These are phyloP conservation scores for Chaetomium cochliodes DNA, from an alignment of 495 filamentous ascomycete genomes.

Conservation along the genomic window DNA sequence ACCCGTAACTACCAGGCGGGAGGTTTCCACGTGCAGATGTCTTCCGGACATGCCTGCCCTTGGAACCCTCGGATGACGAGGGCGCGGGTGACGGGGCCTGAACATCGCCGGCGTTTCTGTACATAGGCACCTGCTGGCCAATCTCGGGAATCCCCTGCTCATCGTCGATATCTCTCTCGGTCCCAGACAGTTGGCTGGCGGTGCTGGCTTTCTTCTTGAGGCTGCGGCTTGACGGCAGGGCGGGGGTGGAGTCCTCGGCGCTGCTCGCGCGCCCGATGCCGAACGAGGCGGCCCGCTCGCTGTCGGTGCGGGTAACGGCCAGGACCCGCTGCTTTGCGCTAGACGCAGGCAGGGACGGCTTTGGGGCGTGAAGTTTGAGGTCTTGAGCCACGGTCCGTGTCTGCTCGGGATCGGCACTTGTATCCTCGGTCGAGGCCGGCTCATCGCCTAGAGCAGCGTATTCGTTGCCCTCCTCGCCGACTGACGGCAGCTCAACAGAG, in stretches of 20 bases:
- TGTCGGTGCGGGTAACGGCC: conserved; percentile 85
- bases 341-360: conserved; percentile 72
- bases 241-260: conserved; percentile 42
- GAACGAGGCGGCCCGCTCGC: conserved; percentile 73
- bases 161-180: conserved; percentile 54
- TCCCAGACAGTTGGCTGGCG: conserved; percentile 53
- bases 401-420: conserved; percentile 55
- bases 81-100: conserved; percentile 88
- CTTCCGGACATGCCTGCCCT: conserved; percentile 59
- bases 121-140: conserved; percentile 88
- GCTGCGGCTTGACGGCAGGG: conserved; percentile 37
- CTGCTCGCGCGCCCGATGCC: conserved; percentile 69
- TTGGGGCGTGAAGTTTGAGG: conserved; percentile 86
- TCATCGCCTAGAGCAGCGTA: conserved; percentile 65
- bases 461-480: conserved; percentile 87
- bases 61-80: conserved; percentile 53
- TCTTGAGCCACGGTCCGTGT: conserved; percentile 77
- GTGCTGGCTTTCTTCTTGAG: conserved; percentile 64
- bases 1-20: conserved; percentile 77
- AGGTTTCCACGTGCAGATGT: conserved; percentile 48
- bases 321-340: conserved; percentile 79
- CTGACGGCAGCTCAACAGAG: conserved; percentile 76
- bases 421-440: conserved; percentile 35
- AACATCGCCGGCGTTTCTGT: conserved; percentile 89
- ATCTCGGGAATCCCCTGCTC: conserved; percentile 90